phyloP scores from a whole-genome alignment of 805 yeast genomes.

The Lipomyces starkeyi region DNA sequence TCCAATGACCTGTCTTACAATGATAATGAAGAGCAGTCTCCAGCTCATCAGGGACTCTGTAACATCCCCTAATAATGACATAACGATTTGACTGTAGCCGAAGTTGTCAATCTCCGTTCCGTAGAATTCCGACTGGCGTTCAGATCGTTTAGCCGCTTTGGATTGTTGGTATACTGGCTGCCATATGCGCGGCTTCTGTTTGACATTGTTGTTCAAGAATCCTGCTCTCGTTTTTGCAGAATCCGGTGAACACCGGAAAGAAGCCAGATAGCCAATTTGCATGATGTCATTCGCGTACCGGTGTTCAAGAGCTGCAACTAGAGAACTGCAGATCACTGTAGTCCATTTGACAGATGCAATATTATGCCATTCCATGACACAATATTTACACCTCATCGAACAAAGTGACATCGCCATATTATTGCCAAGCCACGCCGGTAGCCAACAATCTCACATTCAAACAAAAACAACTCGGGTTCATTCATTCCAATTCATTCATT shows the following conservation, averaged over 20 bases:
- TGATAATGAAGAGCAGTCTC: no score
- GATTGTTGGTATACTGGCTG: background rate
- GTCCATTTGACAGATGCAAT: no score
- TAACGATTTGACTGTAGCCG: background rate
- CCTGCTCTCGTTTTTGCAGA: no score
- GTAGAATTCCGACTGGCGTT: background rate
- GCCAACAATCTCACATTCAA: background rate
- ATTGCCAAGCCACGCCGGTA: background rate
- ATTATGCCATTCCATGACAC: no score
- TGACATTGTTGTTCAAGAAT: no score
- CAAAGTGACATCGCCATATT: background rate
- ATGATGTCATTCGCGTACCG: no score
- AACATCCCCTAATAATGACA: background rate
- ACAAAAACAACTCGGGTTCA: background rate
- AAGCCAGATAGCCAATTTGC: no score
- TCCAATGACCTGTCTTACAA: no score
- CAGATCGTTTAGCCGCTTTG: background rate
- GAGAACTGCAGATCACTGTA: no score
- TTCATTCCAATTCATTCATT: background rate
- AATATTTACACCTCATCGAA: background rate
- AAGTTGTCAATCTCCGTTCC: background rate
- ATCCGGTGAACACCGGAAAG: no score
- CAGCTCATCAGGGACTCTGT: background rate
- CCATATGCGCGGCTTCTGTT: background rate
- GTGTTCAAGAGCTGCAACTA: no score